Conservation (phyloP, 2,329 filamentous ascomycete species). For the Sarocladium kiliense region DNA sequence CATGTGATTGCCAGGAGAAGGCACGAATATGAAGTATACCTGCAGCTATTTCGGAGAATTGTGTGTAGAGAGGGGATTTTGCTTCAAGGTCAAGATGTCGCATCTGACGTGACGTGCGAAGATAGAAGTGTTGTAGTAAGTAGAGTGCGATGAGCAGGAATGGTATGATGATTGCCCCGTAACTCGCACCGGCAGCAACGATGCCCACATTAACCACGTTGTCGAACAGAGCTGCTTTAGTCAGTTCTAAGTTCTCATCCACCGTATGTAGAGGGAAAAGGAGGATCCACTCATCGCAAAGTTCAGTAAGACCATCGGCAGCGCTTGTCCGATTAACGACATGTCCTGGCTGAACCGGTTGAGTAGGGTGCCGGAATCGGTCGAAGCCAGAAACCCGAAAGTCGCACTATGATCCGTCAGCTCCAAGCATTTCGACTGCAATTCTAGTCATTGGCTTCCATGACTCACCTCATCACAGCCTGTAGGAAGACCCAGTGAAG, state of each 20-base stretch:
- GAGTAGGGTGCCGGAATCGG: neutral
- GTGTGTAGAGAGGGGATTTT: neutral
- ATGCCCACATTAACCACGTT: neutral
- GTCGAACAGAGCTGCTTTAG: no score
- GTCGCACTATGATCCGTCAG: no score
- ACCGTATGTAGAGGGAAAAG: no score
- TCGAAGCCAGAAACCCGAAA: neutral
- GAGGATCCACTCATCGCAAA: no score
- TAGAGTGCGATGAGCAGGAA: constrained; percentile 14
- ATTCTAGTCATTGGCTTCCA: no score
- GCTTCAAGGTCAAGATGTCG: neutral
- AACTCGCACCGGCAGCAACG: constrained; percentile 12
- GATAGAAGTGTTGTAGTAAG: constrained; percentile 36
- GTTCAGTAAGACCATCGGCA: neutral
- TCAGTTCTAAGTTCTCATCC: no score
- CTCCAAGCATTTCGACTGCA: no score
- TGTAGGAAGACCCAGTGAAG: neutral
- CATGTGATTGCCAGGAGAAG: neutral
- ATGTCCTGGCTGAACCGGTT: constrained; percentile 1
- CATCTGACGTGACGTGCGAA: constrained; percentile 34
- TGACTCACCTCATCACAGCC: neutral
- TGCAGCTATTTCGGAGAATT: neutral
- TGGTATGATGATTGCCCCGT: constrained; percentile 22
- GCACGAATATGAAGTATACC: neutral
- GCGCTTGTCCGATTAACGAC: neutral